phyloP scores from a whole-genome alignment of 306 rosid species.

The Myrica gale region DNA sequence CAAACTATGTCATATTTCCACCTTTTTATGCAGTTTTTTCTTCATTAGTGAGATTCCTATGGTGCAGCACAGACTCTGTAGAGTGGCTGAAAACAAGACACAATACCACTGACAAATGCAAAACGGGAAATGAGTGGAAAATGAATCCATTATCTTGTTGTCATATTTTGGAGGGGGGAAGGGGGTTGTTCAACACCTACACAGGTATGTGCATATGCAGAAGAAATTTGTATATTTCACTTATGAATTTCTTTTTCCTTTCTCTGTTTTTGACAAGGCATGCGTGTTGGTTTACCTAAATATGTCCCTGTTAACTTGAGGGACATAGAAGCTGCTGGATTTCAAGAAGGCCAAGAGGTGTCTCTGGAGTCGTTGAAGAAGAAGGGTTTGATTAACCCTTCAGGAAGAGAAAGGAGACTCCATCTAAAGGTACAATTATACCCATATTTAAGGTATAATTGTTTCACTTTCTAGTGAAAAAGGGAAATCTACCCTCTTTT shows the following conservation, averaged over 20 bases:
- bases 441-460: slow-evolving; percentile 15
- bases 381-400: slow-evolving; percentile 82
- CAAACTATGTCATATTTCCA: not conserved
- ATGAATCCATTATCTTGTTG: not conserved
- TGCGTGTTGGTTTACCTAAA: slow-evolving; percentile 85
- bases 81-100: too few species aligned
- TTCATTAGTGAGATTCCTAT: not conserved
- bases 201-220: too few species aligned
- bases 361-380: slow-evolving; percentile 70
- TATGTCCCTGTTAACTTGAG: slow-evolving; percentile 83
- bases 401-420: slow-evolving; percentile 89
- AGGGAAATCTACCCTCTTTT: slow-evolving; percentile 20
- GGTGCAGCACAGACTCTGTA: not conserved
- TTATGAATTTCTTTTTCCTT: not conserved
- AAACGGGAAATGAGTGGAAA: not conserved
- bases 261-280: slow-evolving; percentile 46
- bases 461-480: slow-evolving; percentile 3
- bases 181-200: too few species aligned
- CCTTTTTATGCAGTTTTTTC: not conserved
- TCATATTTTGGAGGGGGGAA: too few species aligned
- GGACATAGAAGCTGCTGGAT: slow-evolving; percentile 78
- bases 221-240: not conserved
- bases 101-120: not conserved
- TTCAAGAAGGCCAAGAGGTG: slow-evolving; percentile 88
- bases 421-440: slow-evolving; percentile 71